Conservation (phyloP, 768 basidiomycete species). For the Leccinum subgranulosum region DNA sequence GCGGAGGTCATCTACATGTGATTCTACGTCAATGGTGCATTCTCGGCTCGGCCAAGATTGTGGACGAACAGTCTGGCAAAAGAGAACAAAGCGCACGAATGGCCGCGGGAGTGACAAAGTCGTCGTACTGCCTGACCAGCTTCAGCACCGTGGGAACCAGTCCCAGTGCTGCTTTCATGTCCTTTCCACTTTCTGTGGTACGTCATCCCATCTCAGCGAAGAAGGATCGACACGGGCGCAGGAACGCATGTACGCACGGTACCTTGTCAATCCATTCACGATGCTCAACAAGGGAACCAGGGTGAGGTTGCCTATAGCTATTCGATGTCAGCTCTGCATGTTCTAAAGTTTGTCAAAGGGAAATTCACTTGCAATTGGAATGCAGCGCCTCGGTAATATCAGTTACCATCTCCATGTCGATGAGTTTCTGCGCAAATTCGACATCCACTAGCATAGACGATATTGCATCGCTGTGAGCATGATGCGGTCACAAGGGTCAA, state of each 20-base stretch:
- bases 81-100: constrained; percentile 23
- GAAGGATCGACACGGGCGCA: background rate
- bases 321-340: background rate
- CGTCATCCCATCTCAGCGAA: background rate
- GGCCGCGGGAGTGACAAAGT: constrained; percentile 30
- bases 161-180: constrained; percentile 5
- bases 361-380: constrained; percentile 13
- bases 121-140: constrained; percentile 19
- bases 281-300: constrained; percentile 24
- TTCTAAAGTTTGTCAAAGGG: background rate
- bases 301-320: constrained; percentile 14
- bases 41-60: background rate
- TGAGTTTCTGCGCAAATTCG: constrained; percentile 8
- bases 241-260: constrained; percentile 7
- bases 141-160: constrained; percentile 15
- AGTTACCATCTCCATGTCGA: constrained; percentile 14
- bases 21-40: background rate
- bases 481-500: background rate
- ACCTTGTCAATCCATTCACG: constrained; percentile 11
- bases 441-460: constrained; percentile 10
- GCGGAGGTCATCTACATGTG: constrained; percentile 18
- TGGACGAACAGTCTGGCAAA: constrained; percentile 18
- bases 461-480: background rate
- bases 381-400: constrained; percentile 16
- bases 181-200: constrained; percentile 5